Evolutionary conservation across 208 protist genomes (phyloP), one percentile per base, ranked within the genome.

Genomic region (Blechomonas ayalai): DNA sequence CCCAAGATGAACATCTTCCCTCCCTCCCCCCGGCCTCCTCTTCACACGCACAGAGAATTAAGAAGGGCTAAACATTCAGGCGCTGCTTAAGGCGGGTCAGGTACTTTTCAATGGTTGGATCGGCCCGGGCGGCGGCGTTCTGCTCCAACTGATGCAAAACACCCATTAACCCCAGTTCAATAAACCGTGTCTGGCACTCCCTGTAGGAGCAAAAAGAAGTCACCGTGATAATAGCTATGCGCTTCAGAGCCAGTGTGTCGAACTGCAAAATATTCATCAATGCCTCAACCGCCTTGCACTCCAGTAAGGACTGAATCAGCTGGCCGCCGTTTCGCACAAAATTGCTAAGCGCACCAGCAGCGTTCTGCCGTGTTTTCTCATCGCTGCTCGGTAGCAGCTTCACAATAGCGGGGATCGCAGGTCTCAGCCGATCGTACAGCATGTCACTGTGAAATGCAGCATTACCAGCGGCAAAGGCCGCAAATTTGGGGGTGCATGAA

Each of bases 381-480:
- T 97, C 92, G 12, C 50, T 32, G 47, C 86, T 89, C 15, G 25
- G 42, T 3, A 96, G 67, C 31, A 94, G 61, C 22, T 66, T 69
- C 5, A 91, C 67, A 10, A 97, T 51, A 2, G 70, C 61, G 27
- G 77, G 75, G 49, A 97, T 92, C 0, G 68, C 69, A 3, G 75
- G 59, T 31, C 47, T 52, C 24, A 97, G 62, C 4, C 67, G 36
- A 18, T 62, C 52, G 52, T 97, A 97, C 12, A 97, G 67, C 42
- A 70, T 47, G 52, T 74, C 72, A 32, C 73, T 94, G 57, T 98
- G 92, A 55, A 97, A 97, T 5, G 86, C 87, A 28, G 94, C 90
- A 67, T 98, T 98, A 31, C 96, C 95, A 20, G 95, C 66, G 4
- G 96, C 96, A 72, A 98, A 97, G 26, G 88, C 92, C 5, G 96